Base-by-base conservation (phyloP, 2,329 filamentous ascomycete genomes). In the Teratosphaeria nubilosa region DNA sequence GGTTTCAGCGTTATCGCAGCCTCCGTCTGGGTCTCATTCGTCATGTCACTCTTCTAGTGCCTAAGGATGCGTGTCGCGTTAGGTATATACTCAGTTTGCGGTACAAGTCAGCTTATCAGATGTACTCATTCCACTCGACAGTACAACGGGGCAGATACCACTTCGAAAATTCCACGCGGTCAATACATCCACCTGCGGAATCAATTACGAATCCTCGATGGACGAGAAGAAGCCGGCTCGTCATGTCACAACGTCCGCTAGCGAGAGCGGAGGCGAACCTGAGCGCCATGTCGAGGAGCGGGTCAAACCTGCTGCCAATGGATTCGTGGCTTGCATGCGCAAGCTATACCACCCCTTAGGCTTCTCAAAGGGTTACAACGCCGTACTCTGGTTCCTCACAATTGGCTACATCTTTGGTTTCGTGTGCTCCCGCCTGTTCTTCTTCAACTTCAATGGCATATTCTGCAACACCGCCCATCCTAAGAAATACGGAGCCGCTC, bases 351-450 rank as follows among this genome's bases (percentile, higher is more conserved):
- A 73, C 45, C 72, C 75, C 1, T 59, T 83, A 24, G 82, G 82
- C 51, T 85, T 85, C 70, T 69, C 71, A 3, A 80, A 79, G 62
- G 75, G 73, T 30, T 83, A 83, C 72, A 84, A 82, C 66, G 82
- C 84, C 62, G 62, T 74, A 27, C 71, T 85, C 1, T 85, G 76
- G 31, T 51, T 56, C 37, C 24, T 56, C 9, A 22, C 55, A 5
- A 22, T 27, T 20, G 55, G 59, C 13, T 59, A 59, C 1, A 65
- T 82, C 9, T 54, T 59, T 24, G 75, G 73, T 11, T 83, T 84
- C 65, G 66, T 71, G 4, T 72, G 83, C 13, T 72, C 77, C 2
- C 77, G 79, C 6, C 64, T 82, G 1, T 67, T 68, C 48, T 83
- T 79, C 64, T 69, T 85, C 57, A 68, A 79, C 66, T 75, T 80